These are phyloP conservation scores for Phytophthora pini DNA, from an alignment of 352 stramenopile genomes.

Conservation along the genomic window DNA sequence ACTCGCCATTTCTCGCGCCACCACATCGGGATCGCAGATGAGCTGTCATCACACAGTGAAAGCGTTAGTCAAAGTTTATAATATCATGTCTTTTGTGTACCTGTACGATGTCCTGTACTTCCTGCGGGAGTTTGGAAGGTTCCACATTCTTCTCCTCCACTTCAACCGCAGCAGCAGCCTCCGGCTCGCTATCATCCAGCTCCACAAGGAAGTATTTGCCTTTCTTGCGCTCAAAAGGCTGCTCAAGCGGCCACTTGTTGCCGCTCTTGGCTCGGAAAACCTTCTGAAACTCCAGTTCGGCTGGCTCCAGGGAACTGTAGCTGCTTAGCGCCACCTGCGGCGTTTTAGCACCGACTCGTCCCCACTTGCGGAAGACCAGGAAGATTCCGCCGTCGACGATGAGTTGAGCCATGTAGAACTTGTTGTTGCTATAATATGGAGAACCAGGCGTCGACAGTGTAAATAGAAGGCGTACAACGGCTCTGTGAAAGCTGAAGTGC, in stretches of 20 bases:
- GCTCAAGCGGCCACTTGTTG: slow-evolving; percentile 64
- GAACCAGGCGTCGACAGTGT: too few species aligned
- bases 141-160: slow-evolving; percentile 37
- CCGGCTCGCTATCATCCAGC: slow-evolving; percentile 45
- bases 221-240: slow-evolving; percentile 52
- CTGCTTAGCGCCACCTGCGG: slow-evolving; percentile 32
- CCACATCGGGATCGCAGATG: slow-evolving; percentile 59
- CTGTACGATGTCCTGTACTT: slow-evolving; percentile 50
- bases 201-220: slow-evolving; percentile 77
- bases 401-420: slow-evolving; percentile 79
- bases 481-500: too few species aligned
- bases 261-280: slow-evolving; percentile 63
- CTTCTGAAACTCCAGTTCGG: slow-evolving; percentile 52
- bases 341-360: slow-evolving; percentile 63
- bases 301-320: slow-evolving; percentile 24
- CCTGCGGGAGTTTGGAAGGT: slow-evolving; percentile 34
- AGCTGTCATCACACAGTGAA: slow-evolving; percentile 28
- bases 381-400: slow-evolving; percentile 51
- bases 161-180: slow-evolving; percentile 33
- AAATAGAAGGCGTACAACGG: too few species aligned
- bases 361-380: slow-evolving; percentile 74
- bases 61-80: too few species aligned
- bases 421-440: slow-evolving; percentile 60
- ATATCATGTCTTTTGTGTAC: slow-evolving; percentile 11
- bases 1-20: slow-evolving; percentile 51